phyloP scores from a whole-genome alignment of 768 basidiomycete genomes.

The Epithele typhae region DNA sequence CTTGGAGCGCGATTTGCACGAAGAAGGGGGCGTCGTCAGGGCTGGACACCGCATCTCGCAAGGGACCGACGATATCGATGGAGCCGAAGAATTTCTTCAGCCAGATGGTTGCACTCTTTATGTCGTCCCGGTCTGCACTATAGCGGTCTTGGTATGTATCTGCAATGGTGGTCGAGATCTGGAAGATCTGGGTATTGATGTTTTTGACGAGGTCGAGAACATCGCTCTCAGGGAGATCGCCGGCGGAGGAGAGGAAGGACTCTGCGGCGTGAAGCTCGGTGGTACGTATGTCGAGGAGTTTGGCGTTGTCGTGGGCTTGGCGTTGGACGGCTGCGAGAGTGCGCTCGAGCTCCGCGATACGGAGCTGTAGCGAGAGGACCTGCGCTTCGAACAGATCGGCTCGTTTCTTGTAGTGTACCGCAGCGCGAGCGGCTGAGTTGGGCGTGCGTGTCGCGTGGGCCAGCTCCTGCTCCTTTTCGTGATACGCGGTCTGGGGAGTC shows the following conservation, averaged over 20 bases:
- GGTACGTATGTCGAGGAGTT: conserved; percentile 32
- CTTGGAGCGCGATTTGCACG: conserved; percentile 8
- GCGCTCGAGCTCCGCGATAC: conserved; percentile 19
- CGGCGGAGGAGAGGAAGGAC: conserved; percentile 40
- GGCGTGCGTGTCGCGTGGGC: too few relatives aligned
- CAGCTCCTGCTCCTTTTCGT: too few relatives aligned
- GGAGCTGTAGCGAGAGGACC: too few relatives aligned
- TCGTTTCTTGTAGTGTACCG: too few relatives aligned
- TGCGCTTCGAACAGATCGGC: too few relatives aligned
- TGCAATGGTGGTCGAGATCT: conserved; percentile 44
- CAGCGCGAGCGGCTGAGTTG: too few relatives aligned
- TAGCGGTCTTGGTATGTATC: conserved; percentile 32
- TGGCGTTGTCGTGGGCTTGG: conserved; percentile 15
- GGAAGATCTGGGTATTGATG: conserved; percentile 46
- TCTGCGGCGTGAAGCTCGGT: conserved; percentile 42
- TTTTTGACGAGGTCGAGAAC: conserved; percentile 39
- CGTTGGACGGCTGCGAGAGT: conserved; percentile 15
- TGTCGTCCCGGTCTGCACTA: background rate
- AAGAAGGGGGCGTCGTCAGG: too few relatives aligned
- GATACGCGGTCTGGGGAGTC: too few relatives aligned
- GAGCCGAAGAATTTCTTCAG: background rate
- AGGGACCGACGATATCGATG: background rate
- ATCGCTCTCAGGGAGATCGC: conserved; percentile 41
- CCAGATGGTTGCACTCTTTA: background rate
- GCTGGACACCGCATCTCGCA: background rate